Conservation (phyloP, 768 basidiomycete species). For the Termitomyces sp. region DNA sequence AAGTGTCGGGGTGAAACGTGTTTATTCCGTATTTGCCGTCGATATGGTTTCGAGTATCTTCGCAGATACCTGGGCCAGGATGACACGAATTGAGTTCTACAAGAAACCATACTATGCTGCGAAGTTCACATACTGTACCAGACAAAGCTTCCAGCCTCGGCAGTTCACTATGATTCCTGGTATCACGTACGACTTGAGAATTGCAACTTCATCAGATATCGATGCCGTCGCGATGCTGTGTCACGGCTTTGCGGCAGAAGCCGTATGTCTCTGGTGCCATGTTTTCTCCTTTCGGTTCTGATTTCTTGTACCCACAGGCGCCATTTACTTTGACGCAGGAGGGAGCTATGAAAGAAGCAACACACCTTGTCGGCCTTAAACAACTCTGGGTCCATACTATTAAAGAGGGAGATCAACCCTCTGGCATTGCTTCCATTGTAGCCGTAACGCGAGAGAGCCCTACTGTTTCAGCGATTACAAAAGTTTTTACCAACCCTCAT, state of each 20-base stretch:
- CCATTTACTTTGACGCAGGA: conserved; percentile 6
- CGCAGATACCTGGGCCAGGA: background rate
- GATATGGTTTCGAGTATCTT: conserved; percentile 4
- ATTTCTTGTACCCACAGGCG: background rate
- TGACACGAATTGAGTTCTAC: background rate
- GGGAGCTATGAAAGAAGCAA: conserved; percentile 2
- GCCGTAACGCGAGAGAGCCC: conserved; percentile 45
- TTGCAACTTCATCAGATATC: conserved; percentile 2
- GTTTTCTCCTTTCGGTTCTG: background rate
- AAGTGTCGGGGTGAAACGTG: conserved; percentile 2
- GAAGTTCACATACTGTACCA: conserved; percentile 8
- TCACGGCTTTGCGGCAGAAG: conserved; percentile 7
- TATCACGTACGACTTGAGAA: conserved; percentile 6
- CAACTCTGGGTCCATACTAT: conserved; percentile 10
- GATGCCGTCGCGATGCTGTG: conserved; percentile 1
- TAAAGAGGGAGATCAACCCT: background rate
- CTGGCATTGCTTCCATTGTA: conserved; percentile 8
- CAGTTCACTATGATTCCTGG: conserved; percentile 2
- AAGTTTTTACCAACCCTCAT: conserved; percentile 58
- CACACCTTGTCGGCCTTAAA: background rate
- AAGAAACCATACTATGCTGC: conserved; percentile 6
- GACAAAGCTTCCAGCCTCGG: background rate
- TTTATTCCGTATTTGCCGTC: conserved; percentile 8
- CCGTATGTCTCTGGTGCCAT: background rate
- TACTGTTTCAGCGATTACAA: conserved; percentile 57